A percentile compares a stretch with the other conserved stretches of the same genome.
Conservation (phyloP, 2,329 filamentous ascomycete species). For the Sphaceloma murrayae region DNA sequence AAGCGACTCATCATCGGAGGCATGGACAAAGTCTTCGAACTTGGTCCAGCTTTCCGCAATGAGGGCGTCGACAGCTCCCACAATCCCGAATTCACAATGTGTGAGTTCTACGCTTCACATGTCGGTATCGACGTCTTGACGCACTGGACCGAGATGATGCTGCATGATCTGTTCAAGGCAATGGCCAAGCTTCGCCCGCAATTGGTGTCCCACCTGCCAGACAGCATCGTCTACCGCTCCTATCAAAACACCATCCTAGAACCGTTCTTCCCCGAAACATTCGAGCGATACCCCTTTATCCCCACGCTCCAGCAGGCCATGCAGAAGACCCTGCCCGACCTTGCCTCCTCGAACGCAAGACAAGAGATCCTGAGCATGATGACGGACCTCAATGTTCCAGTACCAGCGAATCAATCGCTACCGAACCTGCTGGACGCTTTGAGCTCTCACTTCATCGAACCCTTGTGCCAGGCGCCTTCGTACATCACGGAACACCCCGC, state of each 20-base stretch:
- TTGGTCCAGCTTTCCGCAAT: conserved; percentile 86
- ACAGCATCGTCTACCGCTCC: conserved; percentile 25
- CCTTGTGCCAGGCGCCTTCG: conserved; percentile 59
- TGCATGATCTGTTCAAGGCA: conserved; percentile 48
- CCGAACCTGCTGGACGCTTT: conserved; percentile 74
- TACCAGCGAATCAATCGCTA: conserved; percentile 47
- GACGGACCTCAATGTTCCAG: conserved; percentile 37
- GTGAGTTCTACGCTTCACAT: conserved; percentile 91
- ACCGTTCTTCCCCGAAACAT: conserved; percentile 45
- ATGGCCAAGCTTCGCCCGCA: conserved; percentile 25
- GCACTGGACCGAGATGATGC: conserved; percentile 60
- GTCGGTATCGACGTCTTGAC: conserved; percentile 68
- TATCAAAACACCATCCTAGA: not conserved
- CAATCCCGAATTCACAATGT: conserved; percentile 95
- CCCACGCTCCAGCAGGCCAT: conserved; percentile 64
- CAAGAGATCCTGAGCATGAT: conserved; percentile 50
- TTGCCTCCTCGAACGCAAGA: conserved; percentile 44
- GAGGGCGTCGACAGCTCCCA: conserved; percentile 76
- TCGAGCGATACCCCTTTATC: conserved; percentile 68
- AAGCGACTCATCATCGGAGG: conserved; percentile 86
- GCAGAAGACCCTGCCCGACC: conserved; percentile 46
- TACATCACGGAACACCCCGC: conserved; percentile 87
- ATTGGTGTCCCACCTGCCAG: conserved; percentile 6
- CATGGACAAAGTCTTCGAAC: conserved; percentile 82
- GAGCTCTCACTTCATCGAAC: conserved; percentile 66